These are phyloP conservation scores for Globisporangium echinulatum DNA, from an alignment of 352 stramenopile genomes.

Conservation along the genomic window DNA sequence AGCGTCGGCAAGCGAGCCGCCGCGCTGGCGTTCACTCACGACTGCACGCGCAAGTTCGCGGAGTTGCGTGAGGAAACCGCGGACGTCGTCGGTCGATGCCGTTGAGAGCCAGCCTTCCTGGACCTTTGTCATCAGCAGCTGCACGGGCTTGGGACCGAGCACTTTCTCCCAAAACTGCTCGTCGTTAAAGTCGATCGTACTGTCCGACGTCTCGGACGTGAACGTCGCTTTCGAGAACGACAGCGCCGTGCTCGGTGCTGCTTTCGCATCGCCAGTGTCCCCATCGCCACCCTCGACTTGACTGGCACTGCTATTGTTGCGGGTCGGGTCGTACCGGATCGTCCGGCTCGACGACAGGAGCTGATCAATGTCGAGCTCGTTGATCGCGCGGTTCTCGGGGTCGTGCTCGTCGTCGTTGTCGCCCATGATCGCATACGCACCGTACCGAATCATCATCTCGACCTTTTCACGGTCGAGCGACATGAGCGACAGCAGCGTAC, in stretches of 20 bases:
- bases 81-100: conserved; percentile 75
- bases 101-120: conserved; percentile 74
- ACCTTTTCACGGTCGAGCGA: conserved; percentile 97
- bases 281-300: conserved; percentile 37
- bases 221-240: conserved; percentile 88
- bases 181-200: conserved; percentile 87
- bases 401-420: conserved; percentile 94
- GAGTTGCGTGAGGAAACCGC: conserved; percentile 72
- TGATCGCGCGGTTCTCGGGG: conserved; percentile 83
- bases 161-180: conserved; percentile 91
- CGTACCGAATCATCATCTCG: conserved; percentile 96
- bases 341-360: conserved; percentile 80
- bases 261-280: conserved; percentile 24
- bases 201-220: conserved; percentile 81
- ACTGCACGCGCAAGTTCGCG: conserved; percentile 71
- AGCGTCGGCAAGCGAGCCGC: conserved; percentile 71
- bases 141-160: conserved; percentile 76
- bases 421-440: conserved; percentile 96
- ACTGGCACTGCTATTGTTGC: conserved; percentile 28
- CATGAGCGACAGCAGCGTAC: conserved; percentile 90
- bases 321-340: conserved; percentile 82
- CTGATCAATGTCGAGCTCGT: conserved; percentile 87
- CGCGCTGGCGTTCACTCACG: conserved; percentile 81
- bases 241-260: conserved; percentile 38
- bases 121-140: conserved; percentile 85